phyloP scores from a whole-genome alignment of 768 basidiomycete species.

The Trametes gibbosa region DNA sequence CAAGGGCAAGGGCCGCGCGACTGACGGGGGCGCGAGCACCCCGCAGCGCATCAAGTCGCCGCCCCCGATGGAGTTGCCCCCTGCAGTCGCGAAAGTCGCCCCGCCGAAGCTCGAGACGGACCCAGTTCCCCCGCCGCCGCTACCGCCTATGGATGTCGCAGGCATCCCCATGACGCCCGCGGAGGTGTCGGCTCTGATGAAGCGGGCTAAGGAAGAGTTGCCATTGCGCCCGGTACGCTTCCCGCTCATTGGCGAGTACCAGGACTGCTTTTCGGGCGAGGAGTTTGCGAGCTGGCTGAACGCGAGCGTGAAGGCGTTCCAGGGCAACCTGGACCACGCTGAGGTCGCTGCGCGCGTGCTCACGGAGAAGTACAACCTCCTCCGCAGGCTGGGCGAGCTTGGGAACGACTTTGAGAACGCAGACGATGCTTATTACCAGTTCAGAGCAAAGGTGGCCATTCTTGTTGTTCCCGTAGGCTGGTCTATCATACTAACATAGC shows the following conservation, averaged over 20 bases:
- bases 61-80: conserved; percentile 59
- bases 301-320: conserved; percentile 73
- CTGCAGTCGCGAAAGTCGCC: conserved; percentile 29
- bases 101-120: conserved; percentile 31
- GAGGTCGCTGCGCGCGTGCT: conserved; percentile 65
- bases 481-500: not conserved
- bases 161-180: conserved; percentile 67
- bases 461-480: not conserved
- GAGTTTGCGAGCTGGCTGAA: conserved; percentile 87
- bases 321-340: conserved; percentile 73
- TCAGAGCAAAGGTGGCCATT: conserved; percentile 65
- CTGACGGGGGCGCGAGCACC: conserved; percentile 39
- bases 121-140: conserved; percentile 37
- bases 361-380: conserved; percentile 50
- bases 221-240: conserved; percentile 69
- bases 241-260: conserved; percentile 80
- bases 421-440: conserved; percentile 82
- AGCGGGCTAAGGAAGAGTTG: conserved; percentile 70
- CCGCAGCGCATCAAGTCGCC: conserved; percentile 45
- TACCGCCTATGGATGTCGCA: conserved; percentile 65
- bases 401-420: conserved; percentile 79
- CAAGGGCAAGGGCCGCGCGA: conserved; percentile 77
- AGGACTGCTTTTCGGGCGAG: conserved; percentile 84
- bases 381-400: conserved; percentile 76
- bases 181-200: conserved; percentile 66